Evolutionary conservation across 768 basidiomycete species (phyloP).

Genomic region (Hemileccinum impolitum): DNA sequence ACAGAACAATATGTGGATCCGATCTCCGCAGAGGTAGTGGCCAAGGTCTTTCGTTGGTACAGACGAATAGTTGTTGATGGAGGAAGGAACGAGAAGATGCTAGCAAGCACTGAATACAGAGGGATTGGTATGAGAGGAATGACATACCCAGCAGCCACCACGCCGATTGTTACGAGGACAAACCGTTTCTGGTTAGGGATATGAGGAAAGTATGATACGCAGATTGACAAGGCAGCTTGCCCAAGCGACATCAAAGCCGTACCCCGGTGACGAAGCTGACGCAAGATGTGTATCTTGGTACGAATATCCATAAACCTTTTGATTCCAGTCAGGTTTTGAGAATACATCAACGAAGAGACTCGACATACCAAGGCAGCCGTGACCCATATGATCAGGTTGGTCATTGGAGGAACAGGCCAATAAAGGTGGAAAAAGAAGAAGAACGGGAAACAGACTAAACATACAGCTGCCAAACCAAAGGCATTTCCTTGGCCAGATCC

Average conservation of each 20-base stretch:
- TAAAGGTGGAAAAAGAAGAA: constrained; percentile 71
- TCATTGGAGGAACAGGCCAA: constrained; percentile 70
- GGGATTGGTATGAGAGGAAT: neutral
- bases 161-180: constrained; percentile 66
- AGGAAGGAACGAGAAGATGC: constrained; percentile 69
- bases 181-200: constrained; percentile 50
- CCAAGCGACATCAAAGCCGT: constrained; percentile 71
- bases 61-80: constrained; percentile 70
- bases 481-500: constrained; percentile 58
- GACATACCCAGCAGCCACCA: constrained; percentile 71
- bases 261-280: constrained; percentile 50
- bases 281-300: constrained; percentile 57
- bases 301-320: constrained; percentile 69
- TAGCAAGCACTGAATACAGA: constrained; percentile 22
- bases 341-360: neutral
- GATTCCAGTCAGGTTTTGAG: neutral
- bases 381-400: constrained; percentile 65
- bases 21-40: constrained; percentile 64
- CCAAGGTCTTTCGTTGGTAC: constrained; percentile 68
- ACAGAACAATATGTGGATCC: constrained; percentile 75
- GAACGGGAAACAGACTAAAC: constrained; percentile 67
- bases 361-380: constrained; percentile 56
- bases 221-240: constrained; percentile 30
- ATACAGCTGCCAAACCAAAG: constrained; percentile 68
- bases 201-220: neutral